A percentile compares a stretch with the other conserved stretches of the same genome.
Conservation (phyloP, 2,329 filamentous ascomycete species). For the Tolypocladium sp. region DNA sequence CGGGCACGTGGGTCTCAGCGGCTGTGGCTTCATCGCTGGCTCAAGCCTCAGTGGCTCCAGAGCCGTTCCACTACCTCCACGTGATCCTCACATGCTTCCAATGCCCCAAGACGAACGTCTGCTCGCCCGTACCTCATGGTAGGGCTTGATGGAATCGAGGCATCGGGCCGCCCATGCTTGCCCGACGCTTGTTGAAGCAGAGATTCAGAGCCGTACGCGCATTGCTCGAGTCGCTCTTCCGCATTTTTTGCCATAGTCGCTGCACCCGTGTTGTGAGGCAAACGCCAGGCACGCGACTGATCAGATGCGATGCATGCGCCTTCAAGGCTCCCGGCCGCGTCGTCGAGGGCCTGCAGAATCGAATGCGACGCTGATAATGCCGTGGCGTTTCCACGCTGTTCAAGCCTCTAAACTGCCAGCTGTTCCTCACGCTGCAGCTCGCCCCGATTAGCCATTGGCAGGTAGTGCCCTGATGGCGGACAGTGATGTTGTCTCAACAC, state of each 20-base stretch:
- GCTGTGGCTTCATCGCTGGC: not conserved
- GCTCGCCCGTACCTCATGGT: not conserved
- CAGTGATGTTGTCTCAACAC: not conserved
- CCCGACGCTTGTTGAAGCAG: not conserved
- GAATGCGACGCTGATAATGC: not conserved
- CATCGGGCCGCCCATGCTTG: not conserved
- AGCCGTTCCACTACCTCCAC: not conserved
- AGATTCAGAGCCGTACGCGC: not conserved
- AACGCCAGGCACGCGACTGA: not conserved
- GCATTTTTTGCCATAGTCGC: not conserved
- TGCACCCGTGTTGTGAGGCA: not conserved
- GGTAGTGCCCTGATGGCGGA: not conserved
- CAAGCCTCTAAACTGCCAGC: not conserved
- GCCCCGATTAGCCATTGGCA: not conserved
- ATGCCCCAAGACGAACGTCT: not conserved
- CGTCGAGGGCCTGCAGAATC: not conserved
- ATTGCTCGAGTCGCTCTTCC: not conserved
- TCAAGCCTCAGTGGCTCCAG: not conserved
- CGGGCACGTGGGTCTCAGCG: not conserved
- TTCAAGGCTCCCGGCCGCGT: not conserved
- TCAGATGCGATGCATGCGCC: not conserved
- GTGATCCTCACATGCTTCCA: not conserved
- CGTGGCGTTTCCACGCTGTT: not conserved
- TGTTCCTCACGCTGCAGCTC: not conserved
- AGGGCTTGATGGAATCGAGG: not conserved